A percentile compares a stretch with the other conserved stretches of the same genome.
Conservation (phyloP, 1,139 yeast genomes). For the Debaryomyces udenii region DNA sequence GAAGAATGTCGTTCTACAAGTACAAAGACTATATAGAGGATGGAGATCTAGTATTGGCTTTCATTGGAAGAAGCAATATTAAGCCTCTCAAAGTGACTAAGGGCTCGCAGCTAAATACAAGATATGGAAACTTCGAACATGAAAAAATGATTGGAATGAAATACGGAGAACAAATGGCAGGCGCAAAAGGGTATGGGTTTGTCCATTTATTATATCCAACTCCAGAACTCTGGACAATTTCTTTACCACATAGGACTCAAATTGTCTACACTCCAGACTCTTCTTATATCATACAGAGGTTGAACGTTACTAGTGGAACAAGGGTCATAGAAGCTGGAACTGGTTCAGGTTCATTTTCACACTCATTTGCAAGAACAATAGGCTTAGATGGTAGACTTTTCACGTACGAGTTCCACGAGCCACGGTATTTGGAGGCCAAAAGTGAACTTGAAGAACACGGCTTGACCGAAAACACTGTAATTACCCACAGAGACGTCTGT, state of each 20-base stretch:
- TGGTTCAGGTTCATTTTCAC: constrained; percentile 95
- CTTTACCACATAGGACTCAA: constrained; percentile 96
- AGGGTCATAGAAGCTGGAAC: constrained; percentile 96
- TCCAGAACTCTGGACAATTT: constrained; percentile 93
- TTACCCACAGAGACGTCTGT: constrained; percentile 94
- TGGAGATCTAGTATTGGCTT: constrained; percentile 85
- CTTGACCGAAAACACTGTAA: constrained; percentile 50
- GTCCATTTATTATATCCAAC: constrained; percentile 88
- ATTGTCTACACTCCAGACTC: constrained; percentile 97
- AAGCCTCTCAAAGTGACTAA: constrained; percentile 69
- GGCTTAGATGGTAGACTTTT: constrained; percentile 64
- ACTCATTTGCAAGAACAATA: constrained; percentile 84
- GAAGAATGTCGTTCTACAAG: constrained; percentile 45
- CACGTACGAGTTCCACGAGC: constrained; percentile 90
- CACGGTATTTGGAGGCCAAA: constrained; percentile 77
- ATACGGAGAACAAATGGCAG: constrained; percentile 86
- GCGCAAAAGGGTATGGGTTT: constrained; percentile 80
- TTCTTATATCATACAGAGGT: constrained; percentile 81
- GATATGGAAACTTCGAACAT: constrained; percentile 89
- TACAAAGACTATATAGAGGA: constrained; percentile 67
- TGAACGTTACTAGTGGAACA: constrained; percentile 73
- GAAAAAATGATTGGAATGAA: constrained; percentile 75
- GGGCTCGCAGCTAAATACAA: constrained; percentile 71
- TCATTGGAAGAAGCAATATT: constrained; percentile 77
- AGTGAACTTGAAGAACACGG: constrained; percentile 77